phyloP scores from a whole-genome alignment of 768 basidiomycete genomes.

The Mycena vulgaris region DNA sequence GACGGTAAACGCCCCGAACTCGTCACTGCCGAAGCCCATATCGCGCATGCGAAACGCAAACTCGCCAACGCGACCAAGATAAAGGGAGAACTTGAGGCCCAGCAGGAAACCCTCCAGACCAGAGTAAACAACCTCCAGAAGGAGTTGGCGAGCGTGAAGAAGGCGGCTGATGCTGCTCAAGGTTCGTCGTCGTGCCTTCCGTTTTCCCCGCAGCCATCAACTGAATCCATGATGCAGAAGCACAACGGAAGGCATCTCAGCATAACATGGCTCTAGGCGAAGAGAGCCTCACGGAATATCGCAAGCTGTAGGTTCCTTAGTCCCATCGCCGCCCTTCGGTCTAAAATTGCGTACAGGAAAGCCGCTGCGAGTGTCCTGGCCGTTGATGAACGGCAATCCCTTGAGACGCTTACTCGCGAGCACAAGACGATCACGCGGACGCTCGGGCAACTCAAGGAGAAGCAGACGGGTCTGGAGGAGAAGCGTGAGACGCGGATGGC shows the following conservation, averaged over 20 bases:
- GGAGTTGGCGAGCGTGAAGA: conserved; percentile 78
- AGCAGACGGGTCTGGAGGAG: conserved; percentile 74
- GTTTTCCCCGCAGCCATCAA: neutral
- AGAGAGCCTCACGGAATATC: conserved; percentile 91
- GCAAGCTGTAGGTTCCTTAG: conserved; percentile 70
- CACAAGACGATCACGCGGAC: conserved; percentile 81
- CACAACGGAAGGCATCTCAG: conserved; percentile 79
- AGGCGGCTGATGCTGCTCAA: conserved; percentile 83
- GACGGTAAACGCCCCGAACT: conserved; percentile 93
- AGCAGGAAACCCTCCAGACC: conserved; percentile 57
- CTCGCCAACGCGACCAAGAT: conserved; percentile 77
- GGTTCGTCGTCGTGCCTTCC: conserved; percentile 62
- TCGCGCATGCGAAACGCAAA: conserved; percentile 88
- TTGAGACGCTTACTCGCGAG: conserved; percentile 86
- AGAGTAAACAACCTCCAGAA: conserved; percentile 70
- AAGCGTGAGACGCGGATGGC: conserved; percentile 70
- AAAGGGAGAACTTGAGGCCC: conserved; percentile 75
- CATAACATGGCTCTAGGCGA: conserved; percentile 85
- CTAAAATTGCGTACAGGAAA: conserved; percentile 67
- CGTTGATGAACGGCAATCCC: conserved; percentile 88
- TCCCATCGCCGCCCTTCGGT: neutral
- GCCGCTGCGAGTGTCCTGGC: conserved; percentile 84
- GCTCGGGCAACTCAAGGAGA: conserved; percentile 77
- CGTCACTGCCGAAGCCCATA: conserved; percentile 87
- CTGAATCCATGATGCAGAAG: conserved; percentile 63